phyloP scores from a whole-genome alignment of 2,329 filamentous ascomycete genomes.

The Alternaria dauci region DNA sequence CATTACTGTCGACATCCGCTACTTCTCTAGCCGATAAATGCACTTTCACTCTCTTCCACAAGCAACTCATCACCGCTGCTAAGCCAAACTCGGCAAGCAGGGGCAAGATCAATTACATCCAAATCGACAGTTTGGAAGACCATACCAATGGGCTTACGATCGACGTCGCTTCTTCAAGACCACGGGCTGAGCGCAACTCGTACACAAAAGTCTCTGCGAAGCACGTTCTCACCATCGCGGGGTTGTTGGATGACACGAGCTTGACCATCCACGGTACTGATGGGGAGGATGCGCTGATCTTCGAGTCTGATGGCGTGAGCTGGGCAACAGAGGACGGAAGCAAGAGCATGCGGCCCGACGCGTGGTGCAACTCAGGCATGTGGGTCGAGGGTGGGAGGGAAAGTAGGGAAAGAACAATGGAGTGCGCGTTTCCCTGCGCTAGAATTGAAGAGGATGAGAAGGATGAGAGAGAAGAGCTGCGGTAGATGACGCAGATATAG shows the following conservation, averaged over 20 bases:
- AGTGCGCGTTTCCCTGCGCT: constrained; percentile 25
- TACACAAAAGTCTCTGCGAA: constrained; percentile 18
- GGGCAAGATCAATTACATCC: constrained; percentile 21
- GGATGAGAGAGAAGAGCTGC: constrained; percentile 14
- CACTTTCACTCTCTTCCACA: constrained; percentile 30
- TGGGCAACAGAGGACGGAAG: constrained; percentile 12
- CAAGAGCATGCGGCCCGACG: background rate
- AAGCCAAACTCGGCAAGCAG: background rate
- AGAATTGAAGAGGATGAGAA: constrained; percentile 13
- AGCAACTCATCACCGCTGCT: constrained; percentile 10
- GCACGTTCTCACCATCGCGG: constrained; percentile 16
- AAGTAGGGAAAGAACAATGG: constrained; percentile 21
- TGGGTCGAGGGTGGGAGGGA: constrained; percentile 14
- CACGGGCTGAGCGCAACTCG: constrained; percentile 18
- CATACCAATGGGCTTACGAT: constrained; percentile 23
- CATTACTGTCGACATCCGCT: background rate
- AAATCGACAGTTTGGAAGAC: constrained; percentile 22
- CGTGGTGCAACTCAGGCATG: constrained; percentile 16
- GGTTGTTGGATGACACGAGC: constrained; percentile 18
- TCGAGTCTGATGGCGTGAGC: constrained; percentile 10
- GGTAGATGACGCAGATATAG: background rate
- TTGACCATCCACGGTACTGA: constrained; percentile 18
- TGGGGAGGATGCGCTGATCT: constrained; percentile 11
- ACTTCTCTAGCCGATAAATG: constrained; percentile 18
- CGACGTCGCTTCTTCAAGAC: constrained; percentile 22